Evolutionary conservation across 345 rosid genomes (phyloP).

Genomic region (Salix caprea): DNA sequence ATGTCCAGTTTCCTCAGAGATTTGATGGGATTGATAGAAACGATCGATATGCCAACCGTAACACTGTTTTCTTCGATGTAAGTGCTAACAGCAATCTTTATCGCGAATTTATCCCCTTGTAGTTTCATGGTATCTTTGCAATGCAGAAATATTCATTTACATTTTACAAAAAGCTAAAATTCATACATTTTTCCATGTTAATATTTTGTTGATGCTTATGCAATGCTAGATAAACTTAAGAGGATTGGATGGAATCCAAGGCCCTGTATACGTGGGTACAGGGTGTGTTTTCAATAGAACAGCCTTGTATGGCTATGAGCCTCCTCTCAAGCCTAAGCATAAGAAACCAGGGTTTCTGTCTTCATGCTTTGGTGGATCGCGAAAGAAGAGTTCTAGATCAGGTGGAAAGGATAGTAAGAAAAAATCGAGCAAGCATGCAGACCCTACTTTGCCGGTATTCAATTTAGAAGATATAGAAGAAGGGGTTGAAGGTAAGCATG

Average conservation of each 20-base stretch:
- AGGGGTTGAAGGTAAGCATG: slow-evolving; percentile 30
- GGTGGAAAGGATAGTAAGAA: slow-evolving; percentile 23
- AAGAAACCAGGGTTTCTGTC: slow-evolving; percentile 22
- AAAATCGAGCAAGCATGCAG: slow-evolving; percentile 25
- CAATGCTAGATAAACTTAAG: slow-evolving; percentile 27
- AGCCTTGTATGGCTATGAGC: slow-evolving; percentile 35
- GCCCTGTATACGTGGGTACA: slow-evolving; percentile 37
- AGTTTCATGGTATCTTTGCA: background rate
- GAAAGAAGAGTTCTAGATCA: slow-evolving; percentile 29
- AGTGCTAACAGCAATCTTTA: background rate
- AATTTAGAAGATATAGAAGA: slow-evolving; percentile 36
- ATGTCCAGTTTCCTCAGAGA: slow-evolving; percentile 35
- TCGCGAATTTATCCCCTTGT: background rate
- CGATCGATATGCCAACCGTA: slow-evolving; percentile 34
- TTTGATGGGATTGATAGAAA: slow-evolving; percentile 30
- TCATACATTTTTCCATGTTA: background rate
- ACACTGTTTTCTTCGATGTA: slow-evolving; percentile 34
- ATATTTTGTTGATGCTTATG: background rate
- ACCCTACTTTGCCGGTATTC: slow-evolving; percentile 32
- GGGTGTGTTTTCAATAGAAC: slow-evolving; percentile 39
- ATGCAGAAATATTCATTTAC: background rate
- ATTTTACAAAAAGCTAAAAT: background rate
- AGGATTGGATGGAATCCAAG: slow-evolving; percentile 34
- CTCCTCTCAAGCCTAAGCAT: slow-evolving; percentile 34
- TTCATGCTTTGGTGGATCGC: slow-evolving; percentile 29